Evolutionary conservation across 208 protist species (phyloP), one percentile per base, ranked within the genome.

Genomic region (Trypanosoma lewisi): DNA sequence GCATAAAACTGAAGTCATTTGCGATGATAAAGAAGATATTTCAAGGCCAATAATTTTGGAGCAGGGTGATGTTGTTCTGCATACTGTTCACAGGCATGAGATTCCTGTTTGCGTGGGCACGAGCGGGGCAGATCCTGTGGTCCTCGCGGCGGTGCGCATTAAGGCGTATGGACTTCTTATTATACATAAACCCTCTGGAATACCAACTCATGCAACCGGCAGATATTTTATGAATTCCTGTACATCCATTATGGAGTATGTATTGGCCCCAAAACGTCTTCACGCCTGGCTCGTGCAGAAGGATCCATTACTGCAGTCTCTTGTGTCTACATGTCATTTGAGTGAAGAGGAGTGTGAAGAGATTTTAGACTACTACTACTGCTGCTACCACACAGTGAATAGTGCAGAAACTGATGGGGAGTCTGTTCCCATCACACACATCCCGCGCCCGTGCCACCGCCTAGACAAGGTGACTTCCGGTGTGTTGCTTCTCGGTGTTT

Each of bases 21-120:
- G n/a, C n/a, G n/a, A n/a, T n/a, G n/a, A n/a, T n/a, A n/a, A n/a
- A n/a, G 36, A 56, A 57, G 23, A 23, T 5, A 51, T 34, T 30
- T 19, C 69, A 27, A 37, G 21, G 16, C 4, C 53, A 28, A 21
- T 37, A n/a, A 7, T 56, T 30, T 37, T 97, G 17, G 63, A 73
- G 48, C 67, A 92, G 25, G 85, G 91, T 23, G 91, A 98, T 64
- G 47, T 84, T 7, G 80, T 98, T 3, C 54, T 81, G 12, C 96
- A 98, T 71, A 80, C 73, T 0, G 75, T 98, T 8, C 97, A 98
- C 66, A 87, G 95, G 16, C 97, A 98, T 66, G 97, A 98, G 64
- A 82, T 97, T 6, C 94, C 95, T 0, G 83, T 98, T 0, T 50
- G 62, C 5, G 74, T 94, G 12, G 92, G 95, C 16, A 21, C 72